Evolutionary conservation across 495 filamentous ascomycete genomes (phyloP).

Genomic region (Aspergillus diversus): DNA sequence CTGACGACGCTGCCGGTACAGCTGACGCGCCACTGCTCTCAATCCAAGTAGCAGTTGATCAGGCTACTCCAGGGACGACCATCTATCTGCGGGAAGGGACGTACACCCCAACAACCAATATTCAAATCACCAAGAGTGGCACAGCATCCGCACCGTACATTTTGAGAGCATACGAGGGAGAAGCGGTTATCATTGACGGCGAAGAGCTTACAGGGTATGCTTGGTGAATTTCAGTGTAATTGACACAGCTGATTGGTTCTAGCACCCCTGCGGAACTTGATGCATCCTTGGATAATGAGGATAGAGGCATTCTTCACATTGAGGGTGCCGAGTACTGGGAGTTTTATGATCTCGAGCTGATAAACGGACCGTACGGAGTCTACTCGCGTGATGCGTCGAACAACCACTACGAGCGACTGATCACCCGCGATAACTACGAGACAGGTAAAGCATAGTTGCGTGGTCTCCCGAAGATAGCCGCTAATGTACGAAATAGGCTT

Average conservation of each 20-base stretch:
- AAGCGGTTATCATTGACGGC: constrained; percentile 24
- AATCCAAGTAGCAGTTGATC: constrained; percentile 25
- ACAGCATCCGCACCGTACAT: constrained; percentile 19
- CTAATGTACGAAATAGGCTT: constrained; percentile 15
- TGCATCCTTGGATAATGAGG: constrained; percentile 20
- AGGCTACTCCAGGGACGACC: constrained; percentile 18
- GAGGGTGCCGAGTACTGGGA: constrained; percentile 27
- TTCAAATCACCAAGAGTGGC: constrained; percentile 26
- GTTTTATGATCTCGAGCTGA: constrained; percentile 27
- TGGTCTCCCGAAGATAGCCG: neutral
- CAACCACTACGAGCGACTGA: constrained; percentile 26
- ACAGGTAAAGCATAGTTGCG: constrained; percentile 8
- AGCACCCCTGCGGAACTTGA: constrained; percentile 24
- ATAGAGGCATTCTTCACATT: constrained; percentile 26
- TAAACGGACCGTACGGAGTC: constrained; percentile 26
- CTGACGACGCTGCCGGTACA: constrained; percentile 20
- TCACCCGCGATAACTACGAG: constrained; percentile 26
- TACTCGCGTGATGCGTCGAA: constrained; percentile 26
- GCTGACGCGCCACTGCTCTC: constrained; percentile 20
- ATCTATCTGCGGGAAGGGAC: constrained; percentile 26
- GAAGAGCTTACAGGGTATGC: constrained; percentile 23
- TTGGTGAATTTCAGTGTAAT: neutral
- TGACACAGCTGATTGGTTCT: neutral
- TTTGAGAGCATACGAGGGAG: constrained; percentile 19
- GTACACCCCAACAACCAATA: constrained; percentile 24